These are phyloP conservation scores for Moricandia moricandioides DNA, from an alignment of 345 rosid species.

Conservation along the genomic window DNA sequence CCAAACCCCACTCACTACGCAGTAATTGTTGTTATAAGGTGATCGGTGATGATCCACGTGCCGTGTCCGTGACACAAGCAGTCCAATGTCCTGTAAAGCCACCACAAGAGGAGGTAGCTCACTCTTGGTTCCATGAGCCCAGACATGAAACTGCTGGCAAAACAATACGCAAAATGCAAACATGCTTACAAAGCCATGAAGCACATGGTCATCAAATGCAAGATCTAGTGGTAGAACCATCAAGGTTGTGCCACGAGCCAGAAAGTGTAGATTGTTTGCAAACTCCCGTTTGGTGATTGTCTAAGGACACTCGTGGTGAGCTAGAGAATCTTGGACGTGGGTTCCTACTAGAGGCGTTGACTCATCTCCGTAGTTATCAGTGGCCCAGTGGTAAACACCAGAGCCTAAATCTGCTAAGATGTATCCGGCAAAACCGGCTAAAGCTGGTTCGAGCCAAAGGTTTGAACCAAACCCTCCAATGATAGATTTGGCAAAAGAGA, in stretches of 20 bases:
- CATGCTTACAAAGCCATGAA: conserved; percentile 52
- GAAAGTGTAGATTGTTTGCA: conserved; percentile 76
- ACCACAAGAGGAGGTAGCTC: conserved; percentile 63
- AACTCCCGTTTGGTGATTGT: conserved; percentile 73
- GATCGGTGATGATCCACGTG: conserved; percentile 74
- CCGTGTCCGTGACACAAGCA: conserved; percentile 63
- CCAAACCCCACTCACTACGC: conserved; percentile 89
- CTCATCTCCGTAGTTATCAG: conserved; percentile 77
- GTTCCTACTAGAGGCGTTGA: conserved; percentile 67
- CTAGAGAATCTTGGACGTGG: conserved; percentile 89
- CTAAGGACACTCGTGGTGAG: conserved; percentile 93
- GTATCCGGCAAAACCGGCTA: conserved; percentile 71
- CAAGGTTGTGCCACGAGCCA: conserved; percentile 58
- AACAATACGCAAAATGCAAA: conserved; percentile 76
- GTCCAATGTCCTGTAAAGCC: conserved; percentile 62
- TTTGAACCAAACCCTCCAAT: conserved; percentile 48
- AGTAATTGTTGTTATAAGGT: conserved; percentile 79
- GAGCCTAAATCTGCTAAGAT: conserved; percentile 79
- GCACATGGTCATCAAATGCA: conserved; percentile 43
- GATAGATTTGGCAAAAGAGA: conserved; percentile 58
- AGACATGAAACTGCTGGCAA: conserved; percentile 90
- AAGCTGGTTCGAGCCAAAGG: conserved; percentile 52
- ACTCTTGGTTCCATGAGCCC: conserved; percentile 92
- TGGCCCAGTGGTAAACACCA: conserved; percentile 93
- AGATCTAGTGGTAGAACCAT: conserved; percentile 61